Evolutionary conservation across 2,329 filamentous ascomycete species (phyloP).

Genomic region (Moelleriella libera): DNA sequence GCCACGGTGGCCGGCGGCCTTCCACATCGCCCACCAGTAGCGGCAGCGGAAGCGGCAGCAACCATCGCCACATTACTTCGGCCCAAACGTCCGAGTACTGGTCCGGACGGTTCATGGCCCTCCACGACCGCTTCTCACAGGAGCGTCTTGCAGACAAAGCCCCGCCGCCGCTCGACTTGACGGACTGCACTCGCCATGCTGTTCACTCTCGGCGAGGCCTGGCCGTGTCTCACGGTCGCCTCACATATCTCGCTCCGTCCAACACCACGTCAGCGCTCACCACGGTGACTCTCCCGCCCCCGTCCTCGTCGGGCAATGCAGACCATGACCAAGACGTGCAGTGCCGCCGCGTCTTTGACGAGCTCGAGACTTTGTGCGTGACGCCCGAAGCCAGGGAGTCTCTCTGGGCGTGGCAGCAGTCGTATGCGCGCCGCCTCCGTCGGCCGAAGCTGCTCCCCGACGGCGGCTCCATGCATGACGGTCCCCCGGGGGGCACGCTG

Average conservation of each 20-base stretch:
- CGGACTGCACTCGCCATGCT: not conserved
- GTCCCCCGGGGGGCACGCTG: too few species aligned
- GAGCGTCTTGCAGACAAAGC: slow-evolving; percentile 10
- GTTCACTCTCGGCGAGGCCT: slow-evolving; percentile 1
- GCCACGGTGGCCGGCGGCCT: too few species aligned
- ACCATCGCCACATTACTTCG: slow-evolving; percentile 15
- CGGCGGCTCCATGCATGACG: slow-evolving; percentile 9
- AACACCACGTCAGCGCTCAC: slow-evolving; percentile 18
- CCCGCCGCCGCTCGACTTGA: not conserved
- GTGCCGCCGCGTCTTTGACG: slow-evolving; percentile 27
- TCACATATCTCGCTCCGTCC: slow-evolving; percentile 16
- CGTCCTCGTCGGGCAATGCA: slow-evolving; percentile 12
- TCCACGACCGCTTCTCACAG: slow-evolving; percentile 32
- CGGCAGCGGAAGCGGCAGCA: too few species aligned
- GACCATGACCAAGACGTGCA: slow-evolving; percentile 22
- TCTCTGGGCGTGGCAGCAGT: slow-evolving; percentile 32
- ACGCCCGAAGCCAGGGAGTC: slow-evolving; percentile 32
- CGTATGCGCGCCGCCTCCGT: slow-evolving; percentile 26
- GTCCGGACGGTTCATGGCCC: slow-evolving; percentile 44
- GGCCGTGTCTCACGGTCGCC: slow-evolving; percentile 3
- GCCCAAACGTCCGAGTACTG: slow-evolving; percentile 41
- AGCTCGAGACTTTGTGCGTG: slow-evolving; percentile 31
- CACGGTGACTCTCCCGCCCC: slow-evolving; percentile 8
- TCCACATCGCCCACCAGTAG: too few species aligned
- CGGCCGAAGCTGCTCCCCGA: slow-evolving; percentile 25